A percentile compares a stretch with the other conserved stretches of the same genome.
phyloP scores from a whole-genome alignment of 345 rosid species.

The Passiflora organensis region DNA sequence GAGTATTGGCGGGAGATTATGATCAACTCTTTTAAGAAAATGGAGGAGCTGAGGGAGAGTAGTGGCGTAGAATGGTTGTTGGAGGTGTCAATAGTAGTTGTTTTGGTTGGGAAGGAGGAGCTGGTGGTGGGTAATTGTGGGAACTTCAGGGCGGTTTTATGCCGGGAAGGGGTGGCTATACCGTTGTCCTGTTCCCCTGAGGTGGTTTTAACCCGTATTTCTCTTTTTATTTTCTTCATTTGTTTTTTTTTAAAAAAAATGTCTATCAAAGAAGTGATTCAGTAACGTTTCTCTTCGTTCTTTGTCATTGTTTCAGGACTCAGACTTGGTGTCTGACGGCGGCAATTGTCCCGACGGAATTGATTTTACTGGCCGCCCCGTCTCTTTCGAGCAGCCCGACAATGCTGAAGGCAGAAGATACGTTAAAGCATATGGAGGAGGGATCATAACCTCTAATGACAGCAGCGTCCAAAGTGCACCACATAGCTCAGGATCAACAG shows the following conservation, averaged over 20 bases:
- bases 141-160: constrained; percentile 34
- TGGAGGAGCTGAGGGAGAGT: constrained; percentile 32
- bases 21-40: constrained; percentile 26
- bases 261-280: too few relatives aligned
- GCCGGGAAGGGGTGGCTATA: constrained; percentile 22
- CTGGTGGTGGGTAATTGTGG: constrained; percentile 43
- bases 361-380: background rate
- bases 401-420: constrained; percentile 15
- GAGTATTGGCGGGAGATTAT: constrained; percentile 33
- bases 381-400: constrained; percentile 16
- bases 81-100: constrained; percentile 28
- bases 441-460: constrained; percentile 8
- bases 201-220: constrained; percentile 9
- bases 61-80: background rate
- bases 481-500: constrained; percentile 23
- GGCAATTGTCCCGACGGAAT: too few relatives aligned
- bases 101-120: constrained; percentile 29
- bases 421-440: constrained; percentile 23
- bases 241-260: too few relatives aligned
- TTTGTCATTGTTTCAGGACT: too few relatives aligned
- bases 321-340: too few relatives aligned
- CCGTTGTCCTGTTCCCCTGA: constrained; percentile 30
- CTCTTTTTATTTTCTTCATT: too few relatives aligned
- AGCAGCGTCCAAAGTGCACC: constrained; percentile 14
- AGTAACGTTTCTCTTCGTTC: too few relatives aligned